These are phyloP conservation scores for Stemphylium beticola DNA, from an alignment of 2,329 filamentous ascomycete genomes.

Conservation along the genomic window DNA sequence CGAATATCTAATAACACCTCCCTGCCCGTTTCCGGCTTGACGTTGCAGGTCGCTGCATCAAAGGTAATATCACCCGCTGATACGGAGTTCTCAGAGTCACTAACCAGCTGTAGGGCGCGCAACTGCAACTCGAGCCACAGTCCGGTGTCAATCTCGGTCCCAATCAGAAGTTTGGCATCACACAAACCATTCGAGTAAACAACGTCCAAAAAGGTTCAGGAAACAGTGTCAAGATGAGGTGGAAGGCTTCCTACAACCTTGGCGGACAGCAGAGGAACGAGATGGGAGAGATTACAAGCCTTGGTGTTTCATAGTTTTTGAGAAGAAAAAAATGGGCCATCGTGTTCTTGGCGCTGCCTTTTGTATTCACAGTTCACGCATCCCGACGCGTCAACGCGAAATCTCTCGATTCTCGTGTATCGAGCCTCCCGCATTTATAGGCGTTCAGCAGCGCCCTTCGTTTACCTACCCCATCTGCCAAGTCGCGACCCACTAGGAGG, in stretches of 20 bases:
- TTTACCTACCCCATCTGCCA: too few species aligned
- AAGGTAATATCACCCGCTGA: slow-evolving; percentile 64
- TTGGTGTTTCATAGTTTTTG: slow-evolving; percentile 70
- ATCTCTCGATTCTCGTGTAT: too few species aligned
- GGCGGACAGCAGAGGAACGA: slow-evolving; percentile 72
- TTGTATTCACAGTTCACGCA: too few species aligned
- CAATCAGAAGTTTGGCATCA: slow-evolving; percentile 75
- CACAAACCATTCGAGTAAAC: slow-evolving; percentile 79
- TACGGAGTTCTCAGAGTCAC: not conserved
- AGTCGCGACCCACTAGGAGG: too few species aligned
- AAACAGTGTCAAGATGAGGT: slow-evolving; percentile 83
- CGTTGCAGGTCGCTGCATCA: slow-evolving; percentile 91
- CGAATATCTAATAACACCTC: slow-evolving; percentile 83
- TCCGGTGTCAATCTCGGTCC: slow-evolving; percentile 78
- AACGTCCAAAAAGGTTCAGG: slow-evolving; percentile 77
- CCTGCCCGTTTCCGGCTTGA: slow-evolving; percentile 76
- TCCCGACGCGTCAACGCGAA: too few species aligned
- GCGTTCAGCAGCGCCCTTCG: too few species aligned
- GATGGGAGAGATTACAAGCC: slow-evolving; percentile 81
- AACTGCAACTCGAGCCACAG: slow-evolving; percentile 83
- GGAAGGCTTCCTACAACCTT: slow-evolving; percentile 82
- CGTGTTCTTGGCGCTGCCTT: too few species aligned
- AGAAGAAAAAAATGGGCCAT: slow-evolving; percentile 10
- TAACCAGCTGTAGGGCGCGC: slow-evolving; percentile 67
- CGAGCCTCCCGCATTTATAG: too few species aligned